These are phyloP conservation scores for Pestalotiopsis sp. DNA, from an alignment of 2,329 filamentous ascomycete species.

Conservation along the genomic window DNA sequence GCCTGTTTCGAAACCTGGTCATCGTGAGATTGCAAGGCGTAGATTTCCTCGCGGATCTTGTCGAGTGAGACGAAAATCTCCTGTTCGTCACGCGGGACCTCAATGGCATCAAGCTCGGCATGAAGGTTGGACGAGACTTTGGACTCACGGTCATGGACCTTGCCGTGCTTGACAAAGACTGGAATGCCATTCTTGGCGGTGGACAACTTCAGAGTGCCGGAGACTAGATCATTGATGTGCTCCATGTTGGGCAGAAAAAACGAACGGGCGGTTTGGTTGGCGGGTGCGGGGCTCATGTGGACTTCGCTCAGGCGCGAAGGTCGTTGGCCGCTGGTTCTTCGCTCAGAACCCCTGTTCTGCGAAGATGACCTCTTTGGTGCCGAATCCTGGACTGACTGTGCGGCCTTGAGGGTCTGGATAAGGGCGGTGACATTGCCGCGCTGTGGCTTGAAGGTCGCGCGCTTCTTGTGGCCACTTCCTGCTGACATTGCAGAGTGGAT, in stretches of 20 bases:
- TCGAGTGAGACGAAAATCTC: conserved; percentile 63
- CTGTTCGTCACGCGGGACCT: conserved; percentile 56
- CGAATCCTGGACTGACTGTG: conserved; percentile 26
- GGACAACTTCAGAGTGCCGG: conserved; percentile 55
- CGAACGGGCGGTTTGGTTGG: conserved; percentile 48
- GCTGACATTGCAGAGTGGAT: neutral
- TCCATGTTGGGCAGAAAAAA: conserved; percentile 58
- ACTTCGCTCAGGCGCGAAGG: conserved; percentile 18
- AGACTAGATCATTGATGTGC: conserved; percentile 59
- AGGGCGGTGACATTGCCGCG: conserved; percentile 36
- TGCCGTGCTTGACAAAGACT: conserved; percentile 57
- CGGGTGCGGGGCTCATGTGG: conserved; percentile 29
- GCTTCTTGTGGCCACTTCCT: conserved; percentile 18
- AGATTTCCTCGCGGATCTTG: conserved; percentile 62
- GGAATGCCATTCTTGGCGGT: conserved; percentile 56
- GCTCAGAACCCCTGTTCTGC: neutral
- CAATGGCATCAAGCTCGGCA: conserved; percentile 51
- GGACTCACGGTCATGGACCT: conserved; percentile 45
- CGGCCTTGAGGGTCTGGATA: conserved; percentile 33
- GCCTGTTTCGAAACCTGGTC: conserved; percentile 58
- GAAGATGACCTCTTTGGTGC: conserved; percentile 16
- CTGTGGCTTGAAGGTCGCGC: conserved; percentile 22
- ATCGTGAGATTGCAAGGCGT: conserved; percentile 58
- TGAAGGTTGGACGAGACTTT: conserved; percentile 41
- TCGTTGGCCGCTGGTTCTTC: conserved; percentile 15